These are phyloP conservation scores for Panaeolus cyanescens DNA, from an alignment of 768 basidiomycete genomes.

Conservation along the genomic window DNA sequence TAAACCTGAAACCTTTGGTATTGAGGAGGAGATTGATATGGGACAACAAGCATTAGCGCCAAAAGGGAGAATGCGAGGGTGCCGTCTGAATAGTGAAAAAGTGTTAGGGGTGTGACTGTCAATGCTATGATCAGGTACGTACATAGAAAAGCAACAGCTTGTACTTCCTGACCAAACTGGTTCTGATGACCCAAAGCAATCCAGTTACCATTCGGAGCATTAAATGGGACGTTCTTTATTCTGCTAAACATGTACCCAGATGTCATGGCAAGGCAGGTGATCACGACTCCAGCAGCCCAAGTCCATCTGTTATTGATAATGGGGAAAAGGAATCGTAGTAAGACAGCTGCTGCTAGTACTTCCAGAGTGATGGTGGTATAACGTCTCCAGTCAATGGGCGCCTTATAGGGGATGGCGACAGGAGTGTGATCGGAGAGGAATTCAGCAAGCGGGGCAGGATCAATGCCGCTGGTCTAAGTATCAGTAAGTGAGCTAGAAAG, in stretches of 20 bases:
- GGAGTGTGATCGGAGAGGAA: slow-evolving; percentile 78
- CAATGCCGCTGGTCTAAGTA: slow-evolving; percentile 69
- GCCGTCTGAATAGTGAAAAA: slow-evolving; percentile 66
- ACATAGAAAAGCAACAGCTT: slow-evolving; percentile 87
- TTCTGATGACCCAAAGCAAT: slow-evolving; percentile 88
- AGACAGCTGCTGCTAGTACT: slow-evolving; percentile 46
- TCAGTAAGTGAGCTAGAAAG: not conserved
- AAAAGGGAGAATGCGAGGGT: slow-evolving; percentile 76
- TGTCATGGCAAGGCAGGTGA: slow-evolving; percentile 79
- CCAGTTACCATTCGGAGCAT: slow-evolving; percentile 67
- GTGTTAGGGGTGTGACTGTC: slow-evolving; percentile 1
- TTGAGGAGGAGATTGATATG: slow-evolving; percentile 67
- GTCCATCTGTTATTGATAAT: slow-evolving; percentile 73
- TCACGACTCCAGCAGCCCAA: slow-evolving; percentile 65
- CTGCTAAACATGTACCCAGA: slow-evolving; percentile 96
- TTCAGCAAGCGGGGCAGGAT: slow-evolving; percentile 73
- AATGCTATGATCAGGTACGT: slow-evolving; percentile 32
- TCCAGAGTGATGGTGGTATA: slow-evolving; percentile 48
- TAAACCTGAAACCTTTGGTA: slow-evolving; percentile 90
- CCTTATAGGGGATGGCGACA: slow-evolving; percentile 76
- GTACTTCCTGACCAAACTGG: slow-evolving; percentile 92
- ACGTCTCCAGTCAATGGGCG: slow-evolving; percentile 75
- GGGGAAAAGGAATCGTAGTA: slow-evolving; percentile 63
- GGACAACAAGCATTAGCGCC: slow-evolving; percentile 80
- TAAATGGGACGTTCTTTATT: slow-evolving; percentile 80